Conservation (phyloP, 177 flowering plant species). For the Viscum album region DNA sequence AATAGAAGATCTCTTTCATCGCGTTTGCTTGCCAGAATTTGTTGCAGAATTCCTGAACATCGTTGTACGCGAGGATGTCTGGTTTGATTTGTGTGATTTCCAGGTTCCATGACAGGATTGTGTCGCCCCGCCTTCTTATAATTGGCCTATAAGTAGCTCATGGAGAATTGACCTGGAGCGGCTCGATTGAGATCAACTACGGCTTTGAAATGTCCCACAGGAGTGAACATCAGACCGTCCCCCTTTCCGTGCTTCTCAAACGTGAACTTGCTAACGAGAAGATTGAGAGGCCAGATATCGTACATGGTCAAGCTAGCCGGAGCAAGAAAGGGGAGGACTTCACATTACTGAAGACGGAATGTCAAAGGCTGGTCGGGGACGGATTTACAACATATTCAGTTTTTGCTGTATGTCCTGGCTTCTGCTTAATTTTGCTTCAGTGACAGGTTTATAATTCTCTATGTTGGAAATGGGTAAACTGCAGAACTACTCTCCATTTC, state of each 20-base stretch:
- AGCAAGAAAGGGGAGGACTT: constrained; percentile 98
- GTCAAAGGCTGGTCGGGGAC: constrained; percentile 67
- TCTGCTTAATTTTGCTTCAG: not conserved
- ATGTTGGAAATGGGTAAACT: no score
- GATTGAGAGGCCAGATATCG: constrained; percentile 68
- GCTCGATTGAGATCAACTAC: constrained; percentile 4
- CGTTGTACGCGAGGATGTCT: not conserved
- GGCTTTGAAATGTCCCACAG: constrained; percentile 41
- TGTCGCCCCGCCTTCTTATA: not conserved
- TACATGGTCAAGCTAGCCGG: constrained; percentile 69
- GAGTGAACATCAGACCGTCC: constrained; percentile 70
- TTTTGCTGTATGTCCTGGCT: constrained; percentile 50
- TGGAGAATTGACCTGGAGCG: not conserved
- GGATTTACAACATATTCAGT: constrained; percentile 72
- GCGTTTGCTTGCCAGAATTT: no score
- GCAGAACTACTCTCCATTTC: no score
- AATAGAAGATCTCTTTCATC: no score
- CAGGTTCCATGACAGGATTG: constrained; percentile 2
- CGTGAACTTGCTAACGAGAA: constrained; percentile 76
- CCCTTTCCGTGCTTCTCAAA: constrained; percentile 68
- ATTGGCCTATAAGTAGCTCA: not conserved
- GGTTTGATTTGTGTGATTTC: not conserved
- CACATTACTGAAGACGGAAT: constrained; percentile 67
- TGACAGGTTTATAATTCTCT: no score
- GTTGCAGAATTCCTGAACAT: no score